These are phyloP conservation scores for Punctularia strigosozonata DNA, from an alignment of 768 basidiomycete species.

Conservation along the genomic window DNA sequence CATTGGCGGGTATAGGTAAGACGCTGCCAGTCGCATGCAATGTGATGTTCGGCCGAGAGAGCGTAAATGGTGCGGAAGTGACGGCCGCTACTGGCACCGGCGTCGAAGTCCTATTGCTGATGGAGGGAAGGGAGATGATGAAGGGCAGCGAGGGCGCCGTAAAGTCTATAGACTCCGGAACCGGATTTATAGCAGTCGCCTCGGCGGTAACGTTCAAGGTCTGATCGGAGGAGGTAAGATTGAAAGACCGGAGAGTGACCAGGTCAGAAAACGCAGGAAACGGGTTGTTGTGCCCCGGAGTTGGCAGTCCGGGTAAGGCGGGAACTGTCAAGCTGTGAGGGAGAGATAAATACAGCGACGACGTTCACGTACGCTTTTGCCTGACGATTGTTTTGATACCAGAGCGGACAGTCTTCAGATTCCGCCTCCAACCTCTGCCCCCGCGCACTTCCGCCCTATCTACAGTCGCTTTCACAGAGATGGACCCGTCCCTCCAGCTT, in stretches of 20 bases:
- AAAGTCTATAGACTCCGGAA: slow-evolving; percentile 29
- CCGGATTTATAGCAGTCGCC: slow-evolving; percentile 49
- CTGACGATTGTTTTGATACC: slow-evolving; percentile 35
- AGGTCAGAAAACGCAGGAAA: slow-evolving; percentile 49
- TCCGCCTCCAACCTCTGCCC: slow-evolving; percentile 42
- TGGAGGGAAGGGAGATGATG: slow-evolving; percentile 35
- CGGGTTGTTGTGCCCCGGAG: slow-evolving; percentile 35
- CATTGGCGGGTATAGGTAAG: slow-evolving; percentile 33
- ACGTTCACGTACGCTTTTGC: slow-evolving; percentile 38
- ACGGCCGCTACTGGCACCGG: slow-evolving; percentile 33
- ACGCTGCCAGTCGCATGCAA: slow-evolving; percentile 44
- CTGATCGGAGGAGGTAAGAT: slow-evolving; percentile 22
- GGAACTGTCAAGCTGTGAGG: slow-evolving; percentile 34
- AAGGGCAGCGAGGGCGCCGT: slow-evolving; percentile 52
- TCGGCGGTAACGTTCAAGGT: slow-evolving; percentile 26
- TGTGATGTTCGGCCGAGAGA: slow-evolving; percentile 61
- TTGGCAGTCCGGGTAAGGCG: slow-evolving; percentile 51
- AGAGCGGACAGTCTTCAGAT: slow-evolving; percentile 25
- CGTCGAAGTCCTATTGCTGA: no score
- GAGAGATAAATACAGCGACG: slow-evolving; percentile 1
- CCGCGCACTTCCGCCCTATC: slow-evolving; percentile 36
- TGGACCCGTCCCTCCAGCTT: slow-evolving; percentile 42
- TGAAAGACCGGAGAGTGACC: slow-evolving; percentile 47
- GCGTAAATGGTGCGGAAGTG: slow-evolving; percentile 38
- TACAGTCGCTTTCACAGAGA: slow-evolving; percentile 32